Evolutionary conservation across 495 filamentous ascomycete species (phyloP), one percentile per base, ranked within the genome.

Genomic region (Thozetella sp.): DNA sequence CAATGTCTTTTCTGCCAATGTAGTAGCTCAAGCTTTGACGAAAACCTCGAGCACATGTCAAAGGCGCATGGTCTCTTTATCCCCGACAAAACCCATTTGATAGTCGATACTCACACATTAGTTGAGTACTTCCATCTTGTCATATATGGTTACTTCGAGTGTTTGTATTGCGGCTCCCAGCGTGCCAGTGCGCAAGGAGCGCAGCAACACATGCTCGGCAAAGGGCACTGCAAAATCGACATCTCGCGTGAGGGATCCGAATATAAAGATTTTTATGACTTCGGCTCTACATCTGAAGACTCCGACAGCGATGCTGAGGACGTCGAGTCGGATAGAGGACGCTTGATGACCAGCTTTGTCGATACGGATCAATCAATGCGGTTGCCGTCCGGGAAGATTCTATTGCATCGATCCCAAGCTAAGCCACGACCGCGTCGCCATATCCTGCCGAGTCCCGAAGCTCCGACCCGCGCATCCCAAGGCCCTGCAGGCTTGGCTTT

Each of bases 81-180:
- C 25, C 69, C 69, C 19, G 45, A 64, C 50, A 63, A 55, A 27
- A 25, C 64, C 40, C 54, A 63, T 46, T 53, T 75, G 10, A 52
- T 57, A 2, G 71, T 72, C 22, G 65, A 72, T 50, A 59, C 71
- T 27, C 66, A 73, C 54, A 66, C 71, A 19, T 58, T 75, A n/a
- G 52, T 76, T 51, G 55, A 60, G 53, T 70, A 74, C 57, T 57
- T 74, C 9, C 71, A 73, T 60, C 66, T 75, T 17, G 54, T 76
- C 27, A 69, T 76, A 22, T 75, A 68, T 24, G 71, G 62, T 50
- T 74, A 71, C 54, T 63, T 56, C 26, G 74, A 76, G 63, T 76
- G 74, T 53, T 64, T 76, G 58, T 65, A 68, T 25, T 75, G 74
- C 43, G 51, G 51, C 23, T 57, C 57, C 1, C 58, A 45, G 37